Conservation (phyloP, 2,329 filamentous ascomycete genomes). For the Geosmithia morbida region DNA sequence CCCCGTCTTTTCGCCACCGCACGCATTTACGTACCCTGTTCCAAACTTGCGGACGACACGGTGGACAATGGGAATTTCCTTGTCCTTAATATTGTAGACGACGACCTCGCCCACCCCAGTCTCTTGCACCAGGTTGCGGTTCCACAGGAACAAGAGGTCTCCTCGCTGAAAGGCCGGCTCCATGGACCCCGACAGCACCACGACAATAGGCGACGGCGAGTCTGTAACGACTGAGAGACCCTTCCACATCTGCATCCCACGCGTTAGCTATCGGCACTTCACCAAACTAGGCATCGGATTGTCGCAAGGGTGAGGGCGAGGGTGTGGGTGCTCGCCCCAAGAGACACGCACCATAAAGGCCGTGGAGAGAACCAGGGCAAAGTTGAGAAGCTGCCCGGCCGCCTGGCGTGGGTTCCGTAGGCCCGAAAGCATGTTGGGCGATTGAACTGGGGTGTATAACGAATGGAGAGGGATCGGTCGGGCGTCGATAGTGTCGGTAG, state of each 20-base stretch:
- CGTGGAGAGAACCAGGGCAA: constrained; percentile 76
- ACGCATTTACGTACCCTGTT: constrained; percentile 26
- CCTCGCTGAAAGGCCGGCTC: constrained; percentile 71
- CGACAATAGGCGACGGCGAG: constrained; percentile 64
- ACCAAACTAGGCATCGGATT: not conserved
- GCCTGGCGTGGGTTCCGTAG: constrained; percentile 68
- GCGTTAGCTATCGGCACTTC: not conserved
- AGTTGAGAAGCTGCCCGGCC: constrained; percentile 73
- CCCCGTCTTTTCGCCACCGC: no score
- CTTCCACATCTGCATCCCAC: constrained; percentile 56
- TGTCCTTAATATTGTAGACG: constrained; percentile 69
- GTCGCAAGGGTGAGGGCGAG: not conserved
- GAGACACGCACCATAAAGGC: constrained; percentile 61
- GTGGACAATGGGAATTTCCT: constrained; percentile 97
- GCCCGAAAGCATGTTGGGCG: constrained; percentile 46
- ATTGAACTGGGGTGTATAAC: not conserved
- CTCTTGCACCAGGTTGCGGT: constrained; percentile 45
- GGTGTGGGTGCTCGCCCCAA: not conserved
- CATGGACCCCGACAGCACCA: constrained; percentile 76
- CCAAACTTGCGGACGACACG: constrained; percentile 68
- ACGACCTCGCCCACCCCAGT: constrained; percentile 44
- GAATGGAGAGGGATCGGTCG: not conserved
- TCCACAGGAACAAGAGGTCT: constrained; percentile 66
- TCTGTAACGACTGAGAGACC: constrained; percentile 67
- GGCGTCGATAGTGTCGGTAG: not conserved